These are phyloP conservation scores for Fagus crenata DNA, from an alignment of 306 rosid genomes.

Conservation along the genomic window DNA sequence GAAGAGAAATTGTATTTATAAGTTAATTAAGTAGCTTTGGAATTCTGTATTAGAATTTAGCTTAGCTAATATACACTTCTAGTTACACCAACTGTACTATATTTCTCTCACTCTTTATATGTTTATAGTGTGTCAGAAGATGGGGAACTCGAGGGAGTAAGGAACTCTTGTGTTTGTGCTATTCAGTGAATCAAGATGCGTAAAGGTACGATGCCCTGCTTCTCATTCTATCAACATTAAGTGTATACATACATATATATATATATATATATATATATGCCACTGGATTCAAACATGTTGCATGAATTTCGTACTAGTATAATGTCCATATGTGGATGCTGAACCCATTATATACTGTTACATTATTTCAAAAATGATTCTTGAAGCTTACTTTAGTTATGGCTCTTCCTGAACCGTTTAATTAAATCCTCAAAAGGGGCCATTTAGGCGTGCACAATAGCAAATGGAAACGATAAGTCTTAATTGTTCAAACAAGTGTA, in stretches of 20 bases:
- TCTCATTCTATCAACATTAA: background rate
- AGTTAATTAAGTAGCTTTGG: no score
- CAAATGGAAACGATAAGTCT: background rate
- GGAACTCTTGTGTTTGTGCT: constrained; percentile 45
- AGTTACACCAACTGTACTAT: background rate
- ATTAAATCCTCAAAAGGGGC: background rate
- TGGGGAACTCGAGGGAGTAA: constrained; percentile 41
- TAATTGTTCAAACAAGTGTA: background rate
- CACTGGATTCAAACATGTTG: background rate
- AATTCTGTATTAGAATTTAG: background rate
- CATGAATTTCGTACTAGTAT: background rate
- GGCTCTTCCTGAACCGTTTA: background rate
- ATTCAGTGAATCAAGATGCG: constrained; percentile 30
- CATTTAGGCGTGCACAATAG: background rate
- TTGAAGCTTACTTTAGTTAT: no score
- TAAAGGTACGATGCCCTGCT: constrained; percentile 12
- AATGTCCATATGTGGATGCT: background rate
- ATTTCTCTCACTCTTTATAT: background rate
- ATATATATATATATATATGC: background rate
- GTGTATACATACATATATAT: background rate
- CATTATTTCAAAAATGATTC: constrained; percentile 2
- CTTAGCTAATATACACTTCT: background rate
- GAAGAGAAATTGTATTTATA: background rate
- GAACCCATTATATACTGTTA: background rate
- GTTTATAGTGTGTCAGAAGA: constrained; percentile 38